Percentiles rank a stretch among this genome's conserved stretches.
phyloP scores from a whole-genome alignment of 2,329 filamentous ascomycete species.

The Alternaria tenuissima region DNA sequence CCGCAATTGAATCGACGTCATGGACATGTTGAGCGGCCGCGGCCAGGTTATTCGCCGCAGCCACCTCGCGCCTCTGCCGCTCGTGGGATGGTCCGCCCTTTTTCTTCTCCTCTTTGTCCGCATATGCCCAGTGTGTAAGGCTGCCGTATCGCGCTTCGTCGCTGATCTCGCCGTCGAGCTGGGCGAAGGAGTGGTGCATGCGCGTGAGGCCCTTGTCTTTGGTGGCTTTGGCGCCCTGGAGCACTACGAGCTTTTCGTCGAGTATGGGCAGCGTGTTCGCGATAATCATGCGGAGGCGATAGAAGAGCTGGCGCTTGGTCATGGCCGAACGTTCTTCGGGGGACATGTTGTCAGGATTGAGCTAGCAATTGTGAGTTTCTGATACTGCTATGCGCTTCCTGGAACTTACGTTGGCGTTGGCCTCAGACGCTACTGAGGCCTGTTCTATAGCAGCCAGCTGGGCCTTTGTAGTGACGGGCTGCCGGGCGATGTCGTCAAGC shows the following conservation, averaged over 20 bases:
- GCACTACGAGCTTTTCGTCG: slow-evolving; percentile 97
- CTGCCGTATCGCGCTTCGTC: slow-evolving; percentile 95
- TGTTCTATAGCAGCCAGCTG: slow-evolving; percentile 37
- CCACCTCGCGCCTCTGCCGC: slow-evolving; percentile 79
- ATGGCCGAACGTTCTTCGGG: slow-evolving; percentile 62
- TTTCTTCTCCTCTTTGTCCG: slow-evolving; percentile 73
- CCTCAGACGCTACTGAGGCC: slow-evolving; percentile 47
- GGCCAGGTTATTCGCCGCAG: slow-evolving; percentile 72
- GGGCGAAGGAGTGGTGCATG: slow-evolving; percentile 85
- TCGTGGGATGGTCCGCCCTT: slow-evolving; percentile 70
- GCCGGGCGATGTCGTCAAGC: slow-evolving; percentile 67
- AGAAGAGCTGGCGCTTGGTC: slow-evolving; percentile 76
- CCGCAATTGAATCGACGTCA: slow-evolving; percentile 81
- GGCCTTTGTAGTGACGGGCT: slow-evolving; percentile 54
- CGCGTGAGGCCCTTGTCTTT: slow-evolving; percentile 84
- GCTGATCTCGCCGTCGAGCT: slow-evolving; percentile 88
- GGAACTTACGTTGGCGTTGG: slow-evolving; percentile 52
- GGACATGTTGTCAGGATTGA: slow-evolving; percentile 38
- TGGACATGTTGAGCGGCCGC: slow-evolving; percentile 78
- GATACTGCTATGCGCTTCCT: slow-evolving; percentile 29
- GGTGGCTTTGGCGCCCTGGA: slow-evolving; percentile 89
- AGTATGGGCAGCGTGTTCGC: slow-evolving; percentile 87
- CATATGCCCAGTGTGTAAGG: slow-evolving; percentile 93
- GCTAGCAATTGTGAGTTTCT: slow-evolving; percentile 35
- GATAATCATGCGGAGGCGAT: slow-evolving; percentile 78